Conservation (phyloP, 2,329 filamentous ascomycete species). For the Rasamsonia emersonii region DNA sequence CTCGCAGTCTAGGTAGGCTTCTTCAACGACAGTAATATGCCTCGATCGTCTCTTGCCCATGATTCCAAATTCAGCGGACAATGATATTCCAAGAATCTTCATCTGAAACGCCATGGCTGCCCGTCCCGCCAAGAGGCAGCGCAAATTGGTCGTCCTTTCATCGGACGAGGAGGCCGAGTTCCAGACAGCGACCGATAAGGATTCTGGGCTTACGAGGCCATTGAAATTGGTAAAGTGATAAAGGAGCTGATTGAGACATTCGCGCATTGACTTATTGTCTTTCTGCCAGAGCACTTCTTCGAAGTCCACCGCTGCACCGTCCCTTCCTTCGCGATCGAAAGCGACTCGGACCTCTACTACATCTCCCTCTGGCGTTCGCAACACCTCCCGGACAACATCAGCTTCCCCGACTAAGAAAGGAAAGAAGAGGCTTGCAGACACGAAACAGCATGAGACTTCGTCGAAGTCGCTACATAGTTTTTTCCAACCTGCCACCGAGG, state of each 20-base stretch:
- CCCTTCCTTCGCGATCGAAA: constrained; percentile 2
- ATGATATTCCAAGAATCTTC: too few relatives aligned
- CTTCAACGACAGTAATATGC: too few relatives aligned
- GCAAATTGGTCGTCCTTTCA: constrained; percentile 20
- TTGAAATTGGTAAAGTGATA: background rate
- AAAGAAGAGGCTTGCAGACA: constrained; percentile 12
- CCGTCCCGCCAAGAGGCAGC: constrained; percentile 29
- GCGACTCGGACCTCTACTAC: background rate
- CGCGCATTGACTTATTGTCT: too few relatives aligned
- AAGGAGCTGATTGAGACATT: too few relatives aligned
- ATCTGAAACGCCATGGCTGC: constrained; percentile 28
- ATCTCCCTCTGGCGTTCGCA: background rate
- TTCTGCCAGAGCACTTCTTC: too few relatives aligned
- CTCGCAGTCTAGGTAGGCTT: too few relatives aligned
- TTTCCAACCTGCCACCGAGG: constrained; percentile 30
- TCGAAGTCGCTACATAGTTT: constrained; percentile 33
- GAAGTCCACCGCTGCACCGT: background rate
- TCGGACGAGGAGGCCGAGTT: constrained; percentile 10
- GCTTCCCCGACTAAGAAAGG: constrained; percentile 26
- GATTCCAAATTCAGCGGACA: too few relatives aligned
- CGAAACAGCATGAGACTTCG: constrained; percentile 11
- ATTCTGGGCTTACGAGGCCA: background rate
- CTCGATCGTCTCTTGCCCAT: too few relatives aligned
- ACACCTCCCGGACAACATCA: constrained; percentile 11
- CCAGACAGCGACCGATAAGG: constrained; percentile 2